Evolutionary conservation across 495 filamentous ascomycete genomes (phyloP).

Genomic region (Tirmania nivea): DNA sequence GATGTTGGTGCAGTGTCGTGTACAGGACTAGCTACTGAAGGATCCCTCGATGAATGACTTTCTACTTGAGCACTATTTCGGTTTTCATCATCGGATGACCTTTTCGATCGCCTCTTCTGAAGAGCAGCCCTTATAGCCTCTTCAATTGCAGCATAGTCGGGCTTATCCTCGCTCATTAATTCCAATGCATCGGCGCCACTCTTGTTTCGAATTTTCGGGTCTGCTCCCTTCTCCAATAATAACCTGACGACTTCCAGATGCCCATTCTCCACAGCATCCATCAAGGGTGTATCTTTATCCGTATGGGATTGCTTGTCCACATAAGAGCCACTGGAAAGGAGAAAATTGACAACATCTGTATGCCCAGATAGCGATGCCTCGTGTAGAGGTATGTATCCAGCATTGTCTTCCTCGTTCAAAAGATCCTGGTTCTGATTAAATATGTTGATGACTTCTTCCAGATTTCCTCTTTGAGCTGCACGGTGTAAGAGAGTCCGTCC

Average conservation of each 20-base stretch:
- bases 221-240: slow-evolving; percentile 62
- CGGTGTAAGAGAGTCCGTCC: slow-evolving; percentile 18
- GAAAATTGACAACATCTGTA: slow-evolving; percentile 55
- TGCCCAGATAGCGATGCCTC: slow-evolving; percentile 70
- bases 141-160: slow-evolving; percentile 30
- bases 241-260: slow-evolving; percentile 78
- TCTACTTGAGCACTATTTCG: slow-evolving; percentile 28
- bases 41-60: slow-evolving; percentile 39
- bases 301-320: slow-evolving; percentile 54
- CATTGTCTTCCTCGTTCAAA: slow-evolving; percentile 74
- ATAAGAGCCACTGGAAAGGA: slow-evolving; percentile 62
- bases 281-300: slow-evolving; percentile 77
- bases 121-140: slow-evolving; percentile 28
- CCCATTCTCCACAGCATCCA: slow-evolving; percentile 89
- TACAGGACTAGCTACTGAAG: slow-evolving; percentile 44
- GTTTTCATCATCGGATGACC: slow-evolving; percentile 28
- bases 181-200: slow-evolving; percentile 77
- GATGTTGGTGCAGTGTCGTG: slow-evolving; percentile 27
- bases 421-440: slow-evolving; percentile 60
- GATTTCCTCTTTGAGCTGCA: slow-evolving; percentile 13
- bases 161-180: slow-evolving; percentile 29
- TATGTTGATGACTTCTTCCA: slow-evolving; percentile 12
- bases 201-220: slow-evolving; percentile 68
- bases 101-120: slow-evolving; percentile 14
- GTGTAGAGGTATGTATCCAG: slow-evolving; percentile 81